These are phyloP conservation scores for Hypoxylon sp. DNA, from an alignment of 2,329 filamentous ascomycete species.

Conservation along the genomic window DNA sequence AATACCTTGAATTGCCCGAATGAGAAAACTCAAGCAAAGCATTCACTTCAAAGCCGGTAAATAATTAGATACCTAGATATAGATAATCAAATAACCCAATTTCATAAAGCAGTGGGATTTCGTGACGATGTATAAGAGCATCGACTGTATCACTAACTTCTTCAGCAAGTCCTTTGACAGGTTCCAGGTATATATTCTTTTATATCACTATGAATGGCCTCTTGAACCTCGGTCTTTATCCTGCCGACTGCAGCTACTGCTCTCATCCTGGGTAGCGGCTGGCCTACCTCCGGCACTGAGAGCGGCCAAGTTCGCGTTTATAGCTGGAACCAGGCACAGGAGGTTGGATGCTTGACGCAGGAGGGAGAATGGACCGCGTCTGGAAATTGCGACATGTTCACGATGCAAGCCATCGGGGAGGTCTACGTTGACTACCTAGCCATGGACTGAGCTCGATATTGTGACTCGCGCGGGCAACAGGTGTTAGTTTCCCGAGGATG, in stretches of 20 bases:
- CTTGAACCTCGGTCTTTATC: slow-evolving; percentile 3
- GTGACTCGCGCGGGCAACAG: slow-evolving; percentile 11
- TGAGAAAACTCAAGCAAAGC: slow-evolving; percentile 11
- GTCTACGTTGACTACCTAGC: slow-evolving; percentile 19
- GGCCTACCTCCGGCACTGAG: slow-evolving; percentile 24
- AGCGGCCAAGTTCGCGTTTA: slow-evolving; percentile 28
- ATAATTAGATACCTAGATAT: too few relatives aligned
- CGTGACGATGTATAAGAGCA: background rate
- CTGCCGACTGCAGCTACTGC: slow-evolving; percentile 9
- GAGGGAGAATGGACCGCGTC: slow-evolving; percentile 31
- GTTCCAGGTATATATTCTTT: background rate
- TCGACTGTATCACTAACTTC: too few relatives aligned
- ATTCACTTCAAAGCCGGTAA: background rate
- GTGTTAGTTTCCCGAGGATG: slow-evolving; percentile 24
- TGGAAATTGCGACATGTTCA: slow-evolving; percentile 24
- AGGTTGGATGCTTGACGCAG: slow-evolving; percentile 25
- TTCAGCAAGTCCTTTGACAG: background rate
- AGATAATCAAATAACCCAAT: background rate
- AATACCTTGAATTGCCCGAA: slow-evolving; percentile 9
- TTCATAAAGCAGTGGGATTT: background rate
- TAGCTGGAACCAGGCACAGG: slow-evolving; percentile 18
- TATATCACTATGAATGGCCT: slow-evolving; percentile 13
- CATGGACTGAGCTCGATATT: slow-evolving; percentile 25
- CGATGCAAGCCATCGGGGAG: slow-evolving; percentile 10
- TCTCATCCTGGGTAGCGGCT: slow-evolving; percentile 17